Evolutionary conservation across 495 filamentous ascomycete genomes (phyloP).

Genomic region (Podospora pseudocomata): DNA sequence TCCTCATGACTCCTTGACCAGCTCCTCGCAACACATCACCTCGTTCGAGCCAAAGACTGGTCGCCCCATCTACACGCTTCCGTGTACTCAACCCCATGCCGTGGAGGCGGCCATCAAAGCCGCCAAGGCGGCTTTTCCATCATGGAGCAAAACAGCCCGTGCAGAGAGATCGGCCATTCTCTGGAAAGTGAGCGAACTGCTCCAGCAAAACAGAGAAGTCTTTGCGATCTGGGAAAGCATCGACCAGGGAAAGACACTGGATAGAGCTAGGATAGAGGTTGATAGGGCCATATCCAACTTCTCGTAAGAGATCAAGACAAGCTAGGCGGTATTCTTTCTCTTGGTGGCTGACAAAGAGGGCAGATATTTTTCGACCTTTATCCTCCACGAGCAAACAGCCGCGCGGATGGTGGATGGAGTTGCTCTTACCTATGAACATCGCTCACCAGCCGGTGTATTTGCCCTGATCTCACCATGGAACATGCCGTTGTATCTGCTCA

Average conservation of each 20-base stretch:
- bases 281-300: constrained; percentile 30
- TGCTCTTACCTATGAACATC: constrained; percentile 29
- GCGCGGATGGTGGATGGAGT: constrained; percentile 27
- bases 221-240: constrained; percentile 35
- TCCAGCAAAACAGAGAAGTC: constrained; percentile 23
- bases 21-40: constrained; percentile 8
- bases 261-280: constrained; percentile 27
- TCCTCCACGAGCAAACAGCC: constrained; percentile 28
- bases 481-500: constrained; percentile 31
- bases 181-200: constrained; percentile 22
- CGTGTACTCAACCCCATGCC: constrained; percentile 14
- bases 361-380: constrained; percentile 31
- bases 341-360: neutral
- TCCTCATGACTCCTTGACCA: neutral
- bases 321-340: neutral
- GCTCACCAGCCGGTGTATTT: constrained; percentile 29
- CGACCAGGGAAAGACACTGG: constrained; percentile 30
- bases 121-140: constrained; percentile 24
- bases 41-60: constrained; percentile 28
- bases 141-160: constrained; percentile 28
- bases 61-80: constrained; percentile 15
- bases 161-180: constrained; percentile 22
- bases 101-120: constrained; percentile 20
- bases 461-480: constrained; percentile 32
- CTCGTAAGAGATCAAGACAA: constrained; percentile 11